phyloP scores from a whole-genome alignment of 176 grass and related monocot genomes.

The Puya raimondii region DNA sequence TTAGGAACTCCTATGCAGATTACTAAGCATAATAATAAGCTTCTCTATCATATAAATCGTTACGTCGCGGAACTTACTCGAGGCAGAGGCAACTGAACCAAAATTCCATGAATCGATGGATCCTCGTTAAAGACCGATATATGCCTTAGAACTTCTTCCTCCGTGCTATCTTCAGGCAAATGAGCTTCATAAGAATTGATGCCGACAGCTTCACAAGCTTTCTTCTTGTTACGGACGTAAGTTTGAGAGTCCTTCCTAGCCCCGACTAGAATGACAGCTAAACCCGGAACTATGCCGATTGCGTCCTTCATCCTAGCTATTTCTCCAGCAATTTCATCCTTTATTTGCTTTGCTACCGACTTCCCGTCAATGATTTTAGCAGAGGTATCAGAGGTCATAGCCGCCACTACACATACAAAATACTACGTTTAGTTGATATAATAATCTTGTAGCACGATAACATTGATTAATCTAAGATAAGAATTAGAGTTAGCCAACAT shows the following conservation, averaged over 20 bases:
- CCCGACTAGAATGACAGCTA: constrained; percentile 77
- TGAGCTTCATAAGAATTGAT: constrained; percentile 79
- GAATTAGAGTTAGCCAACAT: neutral
- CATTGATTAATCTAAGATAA: neutral
- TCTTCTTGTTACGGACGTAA: constrained; percentile 90
- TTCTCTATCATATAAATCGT: neutral
- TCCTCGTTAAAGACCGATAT: constrained; percentile 63
- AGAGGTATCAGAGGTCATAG: constrained; percentile 22
- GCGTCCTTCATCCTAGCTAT: constrained; percentile 60
- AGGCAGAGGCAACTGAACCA: constrained; percentile 90
- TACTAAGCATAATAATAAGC: neutral
- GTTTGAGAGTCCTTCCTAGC: constrained; percentile 90
- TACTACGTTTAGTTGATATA: neutral
- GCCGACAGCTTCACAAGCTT: constrained; percentile 68
- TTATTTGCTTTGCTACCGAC: constrained; percentile 67
- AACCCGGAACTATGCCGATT: constrained; percentile 51
- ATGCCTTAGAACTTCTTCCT: constrained; percentile 69
- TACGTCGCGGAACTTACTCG: constrained; percentile 34
- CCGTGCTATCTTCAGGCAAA: constrained; percentile 64
- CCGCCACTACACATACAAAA: constrained; percentile 26
- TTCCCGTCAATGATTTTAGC: constrained; percentile 80
- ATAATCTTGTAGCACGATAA: neutral
- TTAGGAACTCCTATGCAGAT: neutral
- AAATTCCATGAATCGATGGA: constrained; percentile 77
- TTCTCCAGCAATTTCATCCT: constrained; percentile 49